These are phyloP conservation scores for Eragrostis tef DNA, from an alignment of 202 grass and related monocot species.

Conservation along the genomic window DNA sequence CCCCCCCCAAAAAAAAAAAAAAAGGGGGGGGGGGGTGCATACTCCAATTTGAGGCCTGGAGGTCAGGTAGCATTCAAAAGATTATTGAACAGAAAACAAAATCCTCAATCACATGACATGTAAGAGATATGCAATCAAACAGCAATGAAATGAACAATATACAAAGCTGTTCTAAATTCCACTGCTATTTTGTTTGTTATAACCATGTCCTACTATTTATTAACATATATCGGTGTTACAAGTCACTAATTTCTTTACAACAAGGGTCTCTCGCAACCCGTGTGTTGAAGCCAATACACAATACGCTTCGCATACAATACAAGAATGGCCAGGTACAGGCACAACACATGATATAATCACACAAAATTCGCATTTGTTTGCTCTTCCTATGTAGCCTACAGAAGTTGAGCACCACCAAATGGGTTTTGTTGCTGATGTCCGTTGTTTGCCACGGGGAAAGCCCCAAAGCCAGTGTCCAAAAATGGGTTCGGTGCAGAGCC, in stretches of 20 bases:
- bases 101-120: neutral
- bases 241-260: slow-evolving; percentile 64
- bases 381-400: slow-evolving; percentile 59
- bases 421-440: slow-evolving; percentile 67
- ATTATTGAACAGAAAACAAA: neutral
- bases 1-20: too few relatives aligned
- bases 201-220: slow-evolving; percentile 53
- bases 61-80: neutral
- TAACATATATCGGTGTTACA: slow-evolving; percentile 50
- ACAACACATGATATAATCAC: slow-evolving; percentile 56
- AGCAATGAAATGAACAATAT: neutral
- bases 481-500: slow-evolving; percentile 70
- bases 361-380: slow-evolving; percentile 66
- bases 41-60: neutral
- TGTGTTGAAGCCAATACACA: slow-evolving; percentile 47
- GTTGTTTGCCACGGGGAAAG: slow-evolving; percentile 67
- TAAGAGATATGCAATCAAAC: neutral
- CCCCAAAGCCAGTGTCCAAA: slow-evolving; percentile 67
- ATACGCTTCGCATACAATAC: slow-evolving; percentile 46
- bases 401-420: slow-evolving; percentile 64
- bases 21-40: too few relatives aligned
- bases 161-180: neutral
- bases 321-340: slow-evolving; percentile 53
- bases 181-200: neutral
- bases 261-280: slow-evolving; percentile 46